phyloP scores from a whole-genome alignment of 768 basidiomycete genomes.

The Thelephora aurantiotincta region DNA sequence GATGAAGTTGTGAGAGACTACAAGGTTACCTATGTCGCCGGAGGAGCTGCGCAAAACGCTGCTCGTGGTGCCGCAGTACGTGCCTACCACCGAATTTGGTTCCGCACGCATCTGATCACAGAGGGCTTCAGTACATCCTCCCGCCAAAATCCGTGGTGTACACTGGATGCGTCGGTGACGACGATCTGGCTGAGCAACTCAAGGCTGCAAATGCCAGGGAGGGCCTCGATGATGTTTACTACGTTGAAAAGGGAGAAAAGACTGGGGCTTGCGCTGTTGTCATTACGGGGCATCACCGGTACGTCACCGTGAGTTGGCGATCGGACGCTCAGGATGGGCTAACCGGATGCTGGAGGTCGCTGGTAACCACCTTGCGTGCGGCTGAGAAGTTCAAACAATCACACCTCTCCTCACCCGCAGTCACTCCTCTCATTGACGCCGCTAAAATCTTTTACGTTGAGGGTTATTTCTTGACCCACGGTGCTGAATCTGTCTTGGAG shows the following conservation, averaged over 20 bases:
- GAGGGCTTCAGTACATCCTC: slow-evolving; percentile 61
- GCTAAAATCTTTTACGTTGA: slow-evolving; percentile 90
- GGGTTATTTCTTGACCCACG: slow-evolving; percentile 96
- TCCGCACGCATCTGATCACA: neutral
- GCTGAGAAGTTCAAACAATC: slow-evolving; percentile 82
- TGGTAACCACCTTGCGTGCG: slow-evolving; percentile 81
- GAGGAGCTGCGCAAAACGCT: slow-evolving; percentile 93
- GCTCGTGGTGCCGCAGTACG: slow-evolving; percentile 92
- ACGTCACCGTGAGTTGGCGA: slow-evolving; percentile 10
- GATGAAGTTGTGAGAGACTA: slow-evolving; percentile 70
- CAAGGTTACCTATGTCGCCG: slow-evolving; percentile 83
- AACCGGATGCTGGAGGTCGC: slow-evolving; percentile 38
- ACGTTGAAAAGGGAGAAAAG: slow-evolving; percentile 72
- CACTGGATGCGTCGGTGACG: slow-evolving; percentile 88
- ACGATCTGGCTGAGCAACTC: slow-evolving; percentile 82
- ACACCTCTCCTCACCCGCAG: slow-evolving; percentile 62
- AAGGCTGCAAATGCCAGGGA: slow-evolving; percentile 84
- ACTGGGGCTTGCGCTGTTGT: slow-evolving; percentile 97
- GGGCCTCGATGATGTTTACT: slow-evolving; percentile 79
- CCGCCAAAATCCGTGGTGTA: slow-evolving; percentile 84
- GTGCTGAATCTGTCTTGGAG: slow-evolving; percentile 52
- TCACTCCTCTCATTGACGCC: slow-evolving; percentile 62
- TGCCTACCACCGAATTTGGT: slow-evolving; percentile 9
- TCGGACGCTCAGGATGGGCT: neutral
- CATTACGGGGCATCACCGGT: slow-evolving; percentile 89